Evolutionary conservation across 306 rosid genomes (phyloP), one percentile per base, ranked within the genome.

Genomic region (Fragaria ananassa): DNA sequence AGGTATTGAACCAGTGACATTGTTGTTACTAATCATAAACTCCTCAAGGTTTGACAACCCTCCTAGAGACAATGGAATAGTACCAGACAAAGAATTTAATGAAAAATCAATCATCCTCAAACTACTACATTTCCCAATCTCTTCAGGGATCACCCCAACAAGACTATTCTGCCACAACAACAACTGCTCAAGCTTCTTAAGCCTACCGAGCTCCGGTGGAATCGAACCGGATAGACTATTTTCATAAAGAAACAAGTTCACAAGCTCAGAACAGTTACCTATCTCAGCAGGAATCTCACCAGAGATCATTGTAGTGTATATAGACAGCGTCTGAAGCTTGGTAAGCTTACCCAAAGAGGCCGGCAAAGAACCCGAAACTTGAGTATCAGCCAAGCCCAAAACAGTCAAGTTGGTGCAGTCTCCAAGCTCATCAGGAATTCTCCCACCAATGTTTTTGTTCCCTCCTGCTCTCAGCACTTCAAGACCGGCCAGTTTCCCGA

Each of bases 261-360:
- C 88, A 70, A 95, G 96, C 77, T 90, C 97, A 74, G 97, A 90
- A 79, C 97, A 95, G 80, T 90, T 88, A 84, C 98, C 97, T 85
- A 92, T 71, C 76, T 89, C 97, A 1, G 83, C 57, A n/a, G 98
- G 98, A 54, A 95, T 95, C 56, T 90, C 98, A 67, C 97, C 96
- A 47, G 97, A 92, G 56, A 92, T 35, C 98, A 92, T 92, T 9
- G 98, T 89, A 31, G 97, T 95, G 76, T 95, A 95, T 45, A 95
- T 88, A 10, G 97, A 92, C 85, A 95, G 63, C 18, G 91, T 90
- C 67, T 85, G 90, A 83, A 95, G 96, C 84, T 81, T 90, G 4
- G 47, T 76, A 12, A 95, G 91, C 64, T n/a, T 60, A 10, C 97
- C 97, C 76, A 95, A 78, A 17, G 98, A 92, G 71, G 78, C 85